phyloP scores from a whole-genome alignment of 2,329 filamentous ascomycete species.

The Pseudopithomyces chartarum region DNA sequence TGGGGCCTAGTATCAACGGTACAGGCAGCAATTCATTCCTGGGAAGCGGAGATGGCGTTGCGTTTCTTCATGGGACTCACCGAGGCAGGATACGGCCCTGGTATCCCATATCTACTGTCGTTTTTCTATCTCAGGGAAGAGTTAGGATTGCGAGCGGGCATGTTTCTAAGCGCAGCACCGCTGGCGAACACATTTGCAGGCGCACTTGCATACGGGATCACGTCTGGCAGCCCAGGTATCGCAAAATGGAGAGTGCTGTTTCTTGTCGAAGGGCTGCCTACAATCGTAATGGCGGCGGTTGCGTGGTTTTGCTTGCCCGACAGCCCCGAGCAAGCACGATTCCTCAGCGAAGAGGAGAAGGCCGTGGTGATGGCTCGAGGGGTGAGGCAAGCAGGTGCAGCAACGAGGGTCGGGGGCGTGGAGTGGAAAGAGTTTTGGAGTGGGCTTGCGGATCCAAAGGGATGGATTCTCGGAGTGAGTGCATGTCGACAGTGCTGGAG shows the following conservation, averaged over 20 bases:
- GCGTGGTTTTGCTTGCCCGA: slow-evolving; percentile 53
- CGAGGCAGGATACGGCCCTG: slow-evolving; percentile 52
- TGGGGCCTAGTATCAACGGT: slow-evolving; percentile 42
- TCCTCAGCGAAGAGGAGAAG: slow-evolving; percentile 50
- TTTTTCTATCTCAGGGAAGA: slow-evolving; percentile 66
- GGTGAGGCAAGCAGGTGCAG: slow-evolving; percentile 35
- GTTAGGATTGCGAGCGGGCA: slow-evolving; percentile 60
- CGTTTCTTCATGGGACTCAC: slow-evolving; percentile 44
- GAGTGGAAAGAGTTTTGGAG: slow-evolving; percentile 36
- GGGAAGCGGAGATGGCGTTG: slow-evolving; percentile 41
- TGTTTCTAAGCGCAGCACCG: slow-evolving; percentile 61
- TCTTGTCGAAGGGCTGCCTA: slow-evolving; percentile 52
- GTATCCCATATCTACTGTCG: slow-evolving; percentile 57
- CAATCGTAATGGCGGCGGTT: slow-evolving; percentile 47
- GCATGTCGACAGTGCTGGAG: not conserved
- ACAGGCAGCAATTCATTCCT: slow-evolving; percentile 37
- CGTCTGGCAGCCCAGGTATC: slow-evolving; percentile 60
- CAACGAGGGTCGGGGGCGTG: slow-evolving; percentile 32
- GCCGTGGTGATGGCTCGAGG: slow-evolving; percentile 34
- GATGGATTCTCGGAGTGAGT: slow-evolving; percentile 41
- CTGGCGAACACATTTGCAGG: slow-evolving; percentile 82
- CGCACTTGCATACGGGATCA: slow-evolving; percentile 61
- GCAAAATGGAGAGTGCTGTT: slow-evolving; percentile 67
- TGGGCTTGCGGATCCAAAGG: slow-evolving; percentile 38
- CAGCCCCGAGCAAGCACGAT: slow-evolving; percentile 49